Conservation (phyloP, 257 asterid species). For the Solanum chiquidenum region DNA sequence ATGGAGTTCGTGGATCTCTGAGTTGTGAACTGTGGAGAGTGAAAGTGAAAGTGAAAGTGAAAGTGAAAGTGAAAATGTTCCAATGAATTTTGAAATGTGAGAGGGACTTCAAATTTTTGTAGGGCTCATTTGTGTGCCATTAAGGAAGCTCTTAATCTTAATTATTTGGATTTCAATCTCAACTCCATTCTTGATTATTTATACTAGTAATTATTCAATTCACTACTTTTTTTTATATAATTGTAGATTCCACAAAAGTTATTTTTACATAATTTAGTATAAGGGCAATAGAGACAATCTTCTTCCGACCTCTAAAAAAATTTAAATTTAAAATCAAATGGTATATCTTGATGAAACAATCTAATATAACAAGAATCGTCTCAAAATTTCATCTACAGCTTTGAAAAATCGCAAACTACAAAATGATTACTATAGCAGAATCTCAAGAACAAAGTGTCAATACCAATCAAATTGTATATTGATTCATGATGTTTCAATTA, state of each 20-base stretch:
- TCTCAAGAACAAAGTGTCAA: background rate
- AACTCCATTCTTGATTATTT: background rate
- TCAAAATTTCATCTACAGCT: too few species aligned
- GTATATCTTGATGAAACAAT: too few species aligned
- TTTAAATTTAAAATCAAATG: too few species aligned
- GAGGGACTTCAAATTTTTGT: background rate
- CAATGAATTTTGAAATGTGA: background rate
- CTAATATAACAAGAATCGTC: too few species aligned
- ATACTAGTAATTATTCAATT: background rate
- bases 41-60: background rate
- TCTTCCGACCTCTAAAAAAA: background rate
- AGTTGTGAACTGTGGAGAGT: background rate
- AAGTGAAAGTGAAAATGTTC: background rate
- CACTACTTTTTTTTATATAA: too few species aligned
- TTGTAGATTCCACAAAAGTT: background rate
- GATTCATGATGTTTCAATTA: background rate
- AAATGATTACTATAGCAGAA: too few species aligned
- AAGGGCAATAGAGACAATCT: background rate
- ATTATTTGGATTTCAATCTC: background rate
- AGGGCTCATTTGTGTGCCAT: background rate
- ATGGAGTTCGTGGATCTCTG: background rate
- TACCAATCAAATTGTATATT: background rate
- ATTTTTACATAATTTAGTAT: background rate
- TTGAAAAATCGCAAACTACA: too few species aligned
- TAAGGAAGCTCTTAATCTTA: background rate